A percentile compares a stretch with the other conserved stretches of the same genome.
Conservation (phyloP, 2,329 filamentous ascomycete genomes). For the Arthroderma sp. region DNA sequence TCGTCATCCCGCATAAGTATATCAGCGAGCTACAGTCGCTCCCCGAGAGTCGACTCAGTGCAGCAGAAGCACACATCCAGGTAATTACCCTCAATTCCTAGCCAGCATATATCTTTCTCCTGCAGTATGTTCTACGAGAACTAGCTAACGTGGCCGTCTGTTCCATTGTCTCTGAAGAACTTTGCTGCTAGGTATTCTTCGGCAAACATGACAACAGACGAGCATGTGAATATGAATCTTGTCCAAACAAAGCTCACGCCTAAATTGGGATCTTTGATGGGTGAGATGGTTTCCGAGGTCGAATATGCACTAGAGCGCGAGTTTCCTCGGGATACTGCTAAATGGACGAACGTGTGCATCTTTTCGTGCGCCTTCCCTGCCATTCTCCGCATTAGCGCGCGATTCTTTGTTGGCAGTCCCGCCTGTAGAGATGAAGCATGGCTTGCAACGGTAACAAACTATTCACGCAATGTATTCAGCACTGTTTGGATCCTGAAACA, state of each 20-base stretch:
- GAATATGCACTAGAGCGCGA: neutral
- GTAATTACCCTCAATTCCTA: neutral
- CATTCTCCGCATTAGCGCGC: slow-evolving; percentile 20
- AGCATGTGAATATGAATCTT: slow-evolving; percentile 1
- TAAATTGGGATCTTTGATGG: slow-evolving; percentile 7
- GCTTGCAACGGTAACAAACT: slow-evolving; percentile 22
- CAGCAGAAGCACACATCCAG: slow-evolving; percentile 13
- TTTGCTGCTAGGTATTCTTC: neutral
- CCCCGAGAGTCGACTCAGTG: slow-evolving; percentile 12
- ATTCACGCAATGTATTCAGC: slow-evolving; percentile 24
- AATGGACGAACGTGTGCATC: neutral
- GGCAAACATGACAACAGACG: neutral
- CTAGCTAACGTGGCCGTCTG: too few relatives aligned
- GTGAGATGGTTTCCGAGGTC: neutral
- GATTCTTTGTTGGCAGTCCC: slow-evolving; percentile 27
- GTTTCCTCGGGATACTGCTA: neutral
- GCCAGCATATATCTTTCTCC: too few relatives aligned
- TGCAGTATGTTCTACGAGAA: too few relatives aligned
- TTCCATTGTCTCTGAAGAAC: neutral
- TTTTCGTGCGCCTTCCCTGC: neutral
- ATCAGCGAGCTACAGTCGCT: slow-evolving; percentile 14
- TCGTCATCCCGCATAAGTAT: slow-evolving; percentile 16
- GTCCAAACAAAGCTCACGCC: slow-evolving; percentile 11
- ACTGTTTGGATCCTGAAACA: slow-evolving; percentile 14
- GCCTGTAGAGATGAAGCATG: slow-evolving; percentile 28